Base-by-base conservation (phyloP, 2,329 filamentous ascomycete genomes). In the Fusarium sp. region DNA sequence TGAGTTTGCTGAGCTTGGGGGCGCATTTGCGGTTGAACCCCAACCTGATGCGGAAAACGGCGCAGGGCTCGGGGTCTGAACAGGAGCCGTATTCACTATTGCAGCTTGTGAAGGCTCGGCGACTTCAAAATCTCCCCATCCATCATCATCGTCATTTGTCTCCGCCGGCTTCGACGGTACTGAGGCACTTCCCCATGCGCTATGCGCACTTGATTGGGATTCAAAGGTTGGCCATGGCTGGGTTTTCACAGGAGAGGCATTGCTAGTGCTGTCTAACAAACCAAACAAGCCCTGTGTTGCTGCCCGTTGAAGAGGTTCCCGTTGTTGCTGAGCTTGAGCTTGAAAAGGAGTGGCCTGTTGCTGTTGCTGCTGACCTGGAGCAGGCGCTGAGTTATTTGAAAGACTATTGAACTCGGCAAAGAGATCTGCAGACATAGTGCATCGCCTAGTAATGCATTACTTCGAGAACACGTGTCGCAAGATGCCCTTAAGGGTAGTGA, bases 71-170 rank as follows among this genome's bases (percentile, higher is more conserved):
- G 55, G 39, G 41, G 54, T 55, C 26, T 68, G 60, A 35, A 69
- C 61, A 28, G 76, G 65, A 52, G 73, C 64, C 65, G 65, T 45
- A 56, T 76, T 65, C 5, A 51, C 49, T n/a, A 55, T 49, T 26
- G 69, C 20, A 51, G 54, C 58, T 41, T 61, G 61, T 36, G 69
- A 70, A 52, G 83, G 79, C 42, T 86, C 82, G 22, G 89, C 89
- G 49, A 87, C 85, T 80, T 92, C 90, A 76, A 93, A 93, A 63
- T 92, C 91, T 2, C 91, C 91, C 88, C 91, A 93, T 35, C 86
- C 89, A 76, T 92, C 90, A 62, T 91, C 90, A 13, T 90, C 88
- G 7, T 88, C 88, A 11, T 70, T 77, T 41, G 78, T 56, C 56
- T 71, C 65, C 55, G 70, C 35, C 64, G 72, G 62, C 62, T 71